Conservation (phyloP, 106 monocot genomes). For the Dendrobium chrysotoxum region DNA sequence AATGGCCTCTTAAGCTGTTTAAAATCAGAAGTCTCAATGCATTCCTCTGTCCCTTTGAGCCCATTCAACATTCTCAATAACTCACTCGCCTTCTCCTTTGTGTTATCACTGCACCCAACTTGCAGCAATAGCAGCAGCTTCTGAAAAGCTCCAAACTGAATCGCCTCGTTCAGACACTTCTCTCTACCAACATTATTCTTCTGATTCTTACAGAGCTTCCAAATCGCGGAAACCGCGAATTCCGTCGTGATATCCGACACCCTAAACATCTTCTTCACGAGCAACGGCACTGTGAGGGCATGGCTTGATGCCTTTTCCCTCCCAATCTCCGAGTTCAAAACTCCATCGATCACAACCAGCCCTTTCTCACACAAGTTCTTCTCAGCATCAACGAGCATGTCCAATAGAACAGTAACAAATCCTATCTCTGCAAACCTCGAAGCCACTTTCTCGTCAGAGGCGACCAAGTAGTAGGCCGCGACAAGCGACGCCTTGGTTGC, state of each 20-base stretch:
- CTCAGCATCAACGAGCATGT: constrained; percentile 56
- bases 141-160: constrained; percentile 39
- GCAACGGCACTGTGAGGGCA: constrained; percentile 41
- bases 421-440: constrained; percentile 27
- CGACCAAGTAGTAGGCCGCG: constrained; percentile 23
- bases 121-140: constrained; percentile 46
- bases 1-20: constrained; percentile 24
- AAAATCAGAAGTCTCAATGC: constrained; percentile 27
- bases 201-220: constrained; percentile 12
- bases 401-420: constrained; percentile 33
- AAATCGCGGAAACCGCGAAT: constrained; percentile 11
- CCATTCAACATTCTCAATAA: constrained; percentile 32
- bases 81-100: constrained; percentile 35
- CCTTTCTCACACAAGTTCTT: constrained; percentile 55
- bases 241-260: constrained; percentile 12
- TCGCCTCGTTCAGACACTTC: constrained; percentile 4
- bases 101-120: constrained; percentile 22
- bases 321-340: constrained; percentile 26
- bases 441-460: constrained; percentile 10
- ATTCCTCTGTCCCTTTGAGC: constrained; percentile 11
- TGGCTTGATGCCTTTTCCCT: constrained; percentile 28
- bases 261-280: constrained; percentile 22
- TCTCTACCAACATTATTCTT: background rate
- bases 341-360: constrained; percentile 43
- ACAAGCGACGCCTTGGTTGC: constrained; percentile 31